Evolutionary conservation across 2,329 filamentous ascomycete species (phyloP).

Genomic region (Plectosphaerella cucumerina): DNA sequence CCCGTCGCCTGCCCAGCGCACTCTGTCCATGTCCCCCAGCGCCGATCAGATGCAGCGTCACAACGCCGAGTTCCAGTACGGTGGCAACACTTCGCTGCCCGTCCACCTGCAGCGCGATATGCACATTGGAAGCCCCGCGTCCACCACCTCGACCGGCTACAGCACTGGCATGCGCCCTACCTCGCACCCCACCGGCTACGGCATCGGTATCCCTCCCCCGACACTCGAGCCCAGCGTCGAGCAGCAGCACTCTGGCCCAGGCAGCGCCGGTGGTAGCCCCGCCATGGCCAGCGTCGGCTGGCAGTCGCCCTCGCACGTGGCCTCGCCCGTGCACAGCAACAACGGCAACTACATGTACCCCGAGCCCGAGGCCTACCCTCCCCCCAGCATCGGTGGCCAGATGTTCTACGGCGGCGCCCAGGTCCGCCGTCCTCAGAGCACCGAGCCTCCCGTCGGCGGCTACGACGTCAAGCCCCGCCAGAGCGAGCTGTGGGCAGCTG

Average conservation of each 20-base stretch:
- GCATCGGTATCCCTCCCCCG: slow-evolving; percentile 57
- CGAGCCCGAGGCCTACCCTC: slow-evolving; percentile 72
- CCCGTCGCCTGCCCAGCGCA: slow-evolving; percentile 76
- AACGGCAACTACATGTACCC: slow-evolving; percentile 70
- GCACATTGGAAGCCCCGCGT: slow-evolving; percentile 65
- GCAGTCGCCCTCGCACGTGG: slow-evolving; percentile 77
- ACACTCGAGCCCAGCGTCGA: slow-evolving; percentile 84
- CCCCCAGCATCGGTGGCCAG: slow-evolving; percentile 53
- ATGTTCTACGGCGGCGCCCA: slow-evolving; percentile 68
- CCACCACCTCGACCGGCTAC: slow-evolving; percentile 61
- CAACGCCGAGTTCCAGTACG: slow-evolving; percentile 63
- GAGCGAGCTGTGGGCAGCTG: slow-evolving; percentile 48
- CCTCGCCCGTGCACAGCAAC: slow-evolving; percentile 63
- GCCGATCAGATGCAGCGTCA: slow-evolving; percentile 66
- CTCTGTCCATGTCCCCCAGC: slow-evolving; percentile 74
- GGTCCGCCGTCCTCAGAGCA: slow-evolving; percentile 70
- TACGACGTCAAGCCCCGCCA: slow-evolving; percentile 60
- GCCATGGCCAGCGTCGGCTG: slow-evolving; percentile 80
- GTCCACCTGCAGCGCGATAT: slow-evolving; percentile 76
- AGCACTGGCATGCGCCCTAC: slow-evolving; percentile 62
- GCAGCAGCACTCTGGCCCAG: slow-evolving; percentile 56
- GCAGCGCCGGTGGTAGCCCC: slow-evolving; percentile 77
- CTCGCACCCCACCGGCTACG: slow-evolving; percentile 79
- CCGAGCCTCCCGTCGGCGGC: slow-evolving; percentile 57
- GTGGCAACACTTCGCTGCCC: slow-evolving; percentile 75